These are phyloP conservation scores for Ramularia collo-cygni DNA, from an alignment of 2,329 filamentous ascomycete genomes.

Conservation along the genomic window DNA sequence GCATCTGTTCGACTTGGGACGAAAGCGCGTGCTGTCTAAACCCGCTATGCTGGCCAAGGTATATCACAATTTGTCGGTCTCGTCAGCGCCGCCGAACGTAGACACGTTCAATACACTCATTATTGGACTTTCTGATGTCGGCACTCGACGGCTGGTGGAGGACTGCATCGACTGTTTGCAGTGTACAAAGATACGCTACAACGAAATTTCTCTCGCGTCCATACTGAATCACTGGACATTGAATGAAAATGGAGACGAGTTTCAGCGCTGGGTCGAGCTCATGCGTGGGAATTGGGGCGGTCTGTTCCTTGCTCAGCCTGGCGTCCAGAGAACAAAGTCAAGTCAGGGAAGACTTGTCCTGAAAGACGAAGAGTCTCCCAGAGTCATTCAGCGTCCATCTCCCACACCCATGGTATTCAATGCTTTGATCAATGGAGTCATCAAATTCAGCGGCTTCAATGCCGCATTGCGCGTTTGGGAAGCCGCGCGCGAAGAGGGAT, in stretches of 20 bases:
- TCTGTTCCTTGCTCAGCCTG: conserved; percentile 36
- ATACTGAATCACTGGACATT: conserved; percentile 36
- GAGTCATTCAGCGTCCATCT: conserved; percentile 38
- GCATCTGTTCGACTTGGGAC: conserved; percentile 21
- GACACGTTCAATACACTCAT: conserved; percentile 67
- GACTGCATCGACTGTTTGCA: conserved; percentile 26
- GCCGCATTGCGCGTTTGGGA: conserved; percentile 36
- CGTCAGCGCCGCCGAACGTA: conserved; percentile 53
- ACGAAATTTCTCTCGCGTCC: conserved; percentile 38
- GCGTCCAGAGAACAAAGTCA: conserved; percentile 30
- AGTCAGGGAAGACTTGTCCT: conserved; percentile 17
- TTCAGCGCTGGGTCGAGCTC: conserved; percentile 33
- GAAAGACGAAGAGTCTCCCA: conserved; percentile 12
- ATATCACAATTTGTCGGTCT: conserved; percentile 60
- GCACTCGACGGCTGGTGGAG: conserved; percentile 21
- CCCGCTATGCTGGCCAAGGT: conserved; percentile 33
- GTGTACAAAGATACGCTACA: conserved; percentile 36
- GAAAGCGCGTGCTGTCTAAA: conserved; percentile 5
- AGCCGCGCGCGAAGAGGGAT: conserved; percentile 39
- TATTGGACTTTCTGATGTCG: conserved; percentile 48
- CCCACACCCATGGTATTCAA: conserved; percentile 40
- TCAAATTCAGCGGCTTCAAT: conserved; percentile 41
- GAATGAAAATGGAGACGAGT: conserved; percentile 27
- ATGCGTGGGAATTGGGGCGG: conserved; percentile 35
- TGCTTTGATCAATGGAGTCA: conserved; percentile 35